Evolutionary conservation across 1,139 yeast species (phyloP).

Genomic region (Hemisphaericaspora subhashii): DNA sequence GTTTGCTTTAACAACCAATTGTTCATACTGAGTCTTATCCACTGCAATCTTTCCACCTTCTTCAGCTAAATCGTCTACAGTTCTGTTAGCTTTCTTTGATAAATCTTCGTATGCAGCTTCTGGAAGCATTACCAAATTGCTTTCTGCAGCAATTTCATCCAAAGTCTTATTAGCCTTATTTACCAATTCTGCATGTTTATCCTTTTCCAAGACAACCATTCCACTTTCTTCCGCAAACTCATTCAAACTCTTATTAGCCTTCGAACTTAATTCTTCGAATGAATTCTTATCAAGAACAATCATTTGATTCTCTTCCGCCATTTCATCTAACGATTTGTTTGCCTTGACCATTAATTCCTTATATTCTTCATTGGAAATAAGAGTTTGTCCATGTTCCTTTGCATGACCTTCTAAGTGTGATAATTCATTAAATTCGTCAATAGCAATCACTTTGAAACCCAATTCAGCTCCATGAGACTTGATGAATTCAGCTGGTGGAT

Average conservation of each 20-base stretch:
- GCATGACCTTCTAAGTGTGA: conserved; percentile 9
- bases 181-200: conserved; percentile 15
- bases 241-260: conserved; percentile 8
- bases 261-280: conserved; percentile 8
- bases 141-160: conserved; percentile 16
- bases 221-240: conserved; percentile 18
- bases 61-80: conserved; percentile 15
- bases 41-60: conserved; percentile 17
- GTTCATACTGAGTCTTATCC: conserved; percentile 14
- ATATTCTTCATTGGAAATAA: conserved; percentile 17
- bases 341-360: conserved; percentile 15
- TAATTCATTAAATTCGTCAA: conserved; percentile 18
- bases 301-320: conserved; percentile 9
- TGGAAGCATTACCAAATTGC: conserved; percentile 19
- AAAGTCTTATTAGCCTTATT: conserved; percentile 16
- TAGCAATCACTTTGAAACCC: conserved; percentile 31
- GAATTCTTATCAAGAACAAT: conserved; percentile 14
- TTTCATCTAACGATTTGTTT: conserved; percentile 6
- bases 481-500: conserved; percentile 29
- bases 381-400: conserved; percentile 8
- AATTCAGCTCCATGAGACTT: conserved; percentile 11
- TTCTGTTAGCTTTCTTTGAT: conserved; percentile 8
- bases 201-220: conserved; percentile 12
- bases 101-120: conserved; percentile 20
- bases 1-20: conserved; percentile 14